Evolutionary conservation across 257 asterid genomes (phyloP).

Genomic region (Orobanche coerulescens): DNA sequence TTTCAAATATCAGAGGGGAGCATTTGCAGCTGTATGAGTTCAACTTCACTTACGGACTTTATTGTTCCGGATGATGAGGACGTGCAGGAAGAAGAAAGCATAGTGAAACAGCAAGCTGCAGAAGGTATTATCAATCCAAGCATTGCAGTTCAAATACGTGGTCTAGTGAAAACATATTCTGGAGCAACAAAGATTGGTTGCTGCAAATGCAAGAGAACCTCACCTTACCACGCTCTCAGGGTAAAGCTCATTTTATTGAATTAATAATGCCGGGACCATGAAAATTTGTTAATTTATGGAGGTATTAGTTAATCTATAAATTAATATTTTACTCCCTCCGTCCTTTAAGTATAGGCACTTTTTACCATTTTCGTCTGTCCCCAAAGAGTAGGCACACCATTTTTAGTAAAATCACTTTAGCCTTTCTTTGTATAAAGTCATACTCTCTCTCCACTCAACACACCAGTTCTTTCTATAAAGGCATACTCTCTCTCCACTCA

Average conservation of each 20-base stretch:
- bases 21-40: conserved; percentile 61
- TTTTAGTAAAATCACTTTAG: no score
- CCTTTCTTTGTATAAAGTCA: no score
- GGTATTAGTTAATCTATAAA: no score
- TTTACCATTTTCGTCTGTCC: no score
- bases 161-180: conserved; percentile 69
- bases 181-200: conserved; percentile 57
- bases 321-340: no score
- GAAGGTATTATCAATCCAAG: conserved; percentile 46
- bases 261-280: no score
- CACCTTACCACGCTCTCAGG: conserved; percentile 92
- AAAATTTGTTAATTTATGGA: no score
- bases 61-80: conserved; percentile 73
- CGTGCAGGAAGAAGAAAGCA: conserved; percentile 81
- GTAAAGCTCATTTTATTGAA: conserved; percentile 26
- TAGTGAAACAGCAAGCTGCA: conserved; percentile 60
- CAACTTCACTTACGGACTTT: conserved; percentile 46
- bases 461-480: no score
- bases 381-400: no score
- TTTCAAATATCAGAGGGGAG: conserved; percentile 61
- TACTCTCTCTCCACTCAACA: no score
- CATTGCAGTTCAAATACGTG: conserved; percentile 77
- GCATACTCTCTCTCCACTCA: no score
- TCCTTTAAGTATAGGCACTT: no score
- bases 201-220: conserved; percentile 59